Base-by-base conservation (phyloP, 768 basidiomycete genomes). In the Saitozyma podzolica region DNA sequence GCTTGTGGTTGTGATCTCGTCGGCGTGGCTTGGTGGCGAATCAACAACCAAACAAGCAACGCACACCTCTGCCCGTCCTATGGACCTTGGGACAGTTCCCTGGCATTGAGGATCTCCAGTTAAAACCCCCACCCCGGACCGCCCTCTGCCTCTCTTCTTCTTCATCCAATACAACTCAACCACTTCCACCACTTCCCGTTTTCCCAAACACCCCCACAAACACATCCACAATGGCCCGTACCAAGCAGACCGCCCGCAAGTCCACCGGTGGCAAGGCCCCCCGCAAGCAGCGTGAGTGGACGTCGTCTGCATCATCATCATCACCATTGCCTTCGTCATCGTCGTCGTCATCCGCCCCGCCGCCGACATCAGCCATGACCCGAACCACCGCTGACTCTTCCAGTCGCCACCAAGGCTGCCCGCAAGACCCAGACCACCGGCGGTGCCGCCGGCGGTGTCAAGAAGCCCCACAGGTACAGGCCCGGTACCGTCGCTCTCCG, bases 381-480 rank as follows among this genome's bases (percentile, higher is more conserved):
- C 40, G 37, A 40, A 40, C 40, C 57, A 17, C 51, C 54, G 47
- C 63, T 68, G 50, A 58, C 52, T 13, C 40, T 17, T 19, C 54
- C 59, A 73, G 71, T 77, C 69, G 76, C 78, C 63, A 79, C 78
- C 78, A 79, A 78, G 73, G 75, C 77, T 59, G 78, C 77, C 62
- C 65, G 75, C 47, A 78, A 70, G 37, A 61, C 61, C 54, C 67
- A 58, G 63, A 80, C 84, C 56, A 78, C 85, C 67, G 61, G 58
- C 63, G 81, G 84, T 53, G 78, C 86, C 69, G 62, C 77, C 45
- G 86, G 86, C 77, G 87, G 86, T 78, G 86, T 89, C 78, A 89
- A 89, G 86, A 89, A 88, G 82, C 88, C 88, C 68, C 88, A 88
- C 86, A 85, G 88, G 61, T 89, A 88, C 84, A 84, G 87, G 80